Percentiles rank a stretch among this genome's conserved stretches.
Conservation (phyloP, 805 yeast species). For the Sungouiozyma intestinalis region DNA sequence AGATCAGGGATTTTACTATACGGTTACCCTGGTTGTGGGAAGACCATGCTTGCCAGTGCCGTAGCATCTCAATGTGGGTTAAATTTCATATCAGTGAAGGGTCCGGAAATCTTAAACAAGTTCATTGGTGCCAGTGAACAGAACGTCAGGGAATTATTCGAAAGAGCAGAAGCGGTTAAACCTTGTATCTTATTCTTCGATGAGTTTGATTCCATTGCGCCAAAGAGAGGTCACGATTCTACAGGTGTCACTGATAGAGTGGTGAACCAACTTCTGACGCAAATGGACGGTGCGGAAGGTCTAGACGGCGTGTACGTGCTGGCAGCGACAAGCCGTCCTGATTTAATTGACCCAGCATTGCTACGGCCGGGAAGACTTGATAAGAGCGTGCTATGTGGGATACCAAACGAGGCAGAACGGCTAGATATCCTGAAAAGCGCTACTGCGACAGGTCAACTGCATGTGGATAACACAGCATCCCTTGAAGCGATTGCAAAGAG, state of each 20-base stretch:
- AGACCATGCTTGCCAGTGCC: constrained; percentile 85
- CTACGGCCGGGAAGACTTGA: constrained; percentile 94
- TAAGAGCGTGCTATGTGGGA: constrained; percentile 80
- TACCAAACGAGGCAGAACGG: constrained; percentile 66
- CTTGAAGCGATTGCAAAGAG: constrained; percentile 42
- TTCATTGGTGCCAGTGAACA: constrained; percentile 97
- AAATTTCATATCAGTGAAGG: constrained; percentile 86
- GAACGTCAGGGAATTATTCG: constrained; percentile 84
- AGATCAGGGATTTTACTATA: constrained; percentile 84
- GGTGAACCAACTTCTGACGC: constrained; percentile 92
- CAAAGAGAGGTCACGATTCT: constrained; percentile 95
- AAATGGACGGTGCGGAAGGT: constrained; percentile 99
- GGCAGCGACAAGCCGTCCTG: constrained; percentile 96
- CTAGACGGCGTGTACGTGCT: constrained; percentile 91
- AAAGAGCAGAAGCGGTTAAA: constrained; percentile 87
- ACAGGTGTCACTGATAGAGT: constrained; percentile 97
- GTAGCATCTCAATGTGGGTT: constrained; percentile 90
- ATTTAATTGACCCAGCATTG: constrained; percentile 87
- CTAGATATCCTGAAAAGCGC: constrained; percentile 47
- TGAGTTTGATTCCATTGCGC: constrained; percentile 95
- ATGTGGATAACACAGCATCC: constrained; percentile 27
- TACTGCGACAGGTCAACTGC: constrained; percentile 8
- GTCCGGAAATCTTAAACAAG: constrained; percentile 90
- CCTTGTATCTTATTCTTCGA: constrained; percentile 91
- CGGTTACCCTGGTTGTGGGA: constrained; percentile 98